A percentile compares a stretch with the other conserved stretches of the same genome.
Conservation (phyloP, 2,329 filamentous ascomycete genomes). For the Monosporascus sp. region DNA sequence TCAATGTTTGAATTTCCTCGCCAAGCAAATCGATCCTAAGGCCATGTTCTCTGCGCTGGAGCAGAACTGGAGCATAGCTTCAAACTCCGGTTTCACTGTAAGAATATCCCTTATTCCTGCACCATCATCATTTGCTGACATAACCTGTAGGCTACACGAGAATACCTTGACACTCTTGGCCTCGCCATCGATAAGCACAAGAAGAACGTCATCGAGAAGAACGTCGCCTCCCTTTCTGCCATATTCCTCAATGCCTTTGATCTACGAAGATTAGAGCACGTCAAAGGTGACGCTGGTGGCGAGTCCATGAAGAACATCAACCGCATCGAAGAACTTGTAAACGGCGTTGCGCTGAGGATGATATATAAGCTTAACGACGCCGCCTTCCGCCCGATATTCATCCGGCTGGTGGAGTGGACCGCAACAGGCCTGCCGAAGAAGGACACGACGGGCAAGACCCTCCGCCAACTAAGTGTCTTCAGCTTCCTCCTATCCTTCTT, state of each 20-base stretch:
- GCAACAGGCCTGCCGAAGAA: conserved; percentile 54
- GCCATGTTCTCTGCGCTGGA: conserved; percentile 70
- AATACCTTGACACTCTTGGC: conserved; percentile 65
- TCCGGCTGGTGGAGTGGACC: conserved; percentile 79
- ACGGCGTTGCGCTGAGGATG: conserved; percentile 76
- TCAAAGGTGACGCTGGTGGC: conserved; percentile 38
- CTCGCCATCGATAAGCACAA: conserved; percentile 69
- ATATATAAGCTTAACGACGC: conserved; percentile 95
- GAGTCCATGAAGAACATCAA: conserved; percentile 42
- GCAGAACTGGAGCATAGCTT: conserved; percentile 64
- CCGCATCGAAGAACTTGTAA: conserved; percentile 58
- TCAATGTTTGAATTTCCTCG: conserved; percentile 67
- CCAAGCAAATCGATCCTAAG: conserved; percentile 71
- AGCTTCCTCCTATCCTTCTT: conserved; percentile 78
- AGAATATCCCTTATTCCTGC: conserved; percentile 24
- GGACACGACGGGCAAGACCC: conserved; percentile 50
- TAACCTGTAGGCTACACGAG: conserved; percentile 50
- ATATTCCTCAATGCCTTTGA: conserved; percentile 59
- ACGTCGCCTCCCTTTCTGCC: conserved; percentile 62
- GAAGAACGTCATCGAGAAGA: conserved; percentile 74
- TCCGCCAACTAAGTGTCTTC: conserved; percentile 72
- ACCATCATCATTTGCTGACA: conserved; percentile 22
- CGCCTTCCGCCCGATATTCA: conserved; percentile 87
- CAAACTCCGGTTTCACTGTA: conserved; percentile 56
- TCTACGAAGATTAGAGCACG: conserved; percentile 53